Conservation (phyloP, 176 grass and related monocot species). For the barley (Hordeum vulgare) region DNA sequence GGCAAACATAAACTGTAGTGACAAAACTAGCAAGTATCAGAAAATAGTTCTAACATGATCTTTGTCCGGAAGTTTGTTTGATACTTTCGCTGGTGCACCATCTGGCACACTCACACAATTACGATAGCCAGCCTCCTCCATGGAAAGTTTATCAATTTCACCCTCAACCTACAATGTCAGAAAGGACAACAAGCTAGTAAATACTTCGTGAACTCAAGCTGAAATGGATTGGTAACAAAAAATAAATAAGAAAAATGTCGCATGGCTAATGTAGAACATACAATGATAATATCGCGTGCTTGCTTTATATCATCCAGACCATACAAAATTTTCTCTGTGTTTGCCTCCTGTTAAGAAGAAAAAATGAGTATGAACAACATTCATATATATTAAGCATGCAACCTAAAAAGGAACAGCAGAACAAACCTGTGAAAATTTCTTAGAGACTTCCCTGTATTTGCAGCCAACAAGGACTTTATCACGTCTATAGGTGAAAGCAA, state of each 20-base stretch:
- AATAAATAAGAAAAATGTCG: not conserved
- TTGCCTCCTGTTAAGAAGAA: slow-evolving; percentile 46
- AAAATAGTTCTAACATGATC: slow-evolving; percentile 46
- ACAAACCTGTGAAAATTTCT: slow-evolving; percentile 84
- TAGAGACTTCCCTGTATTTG: slow-evolving; percentile 71
- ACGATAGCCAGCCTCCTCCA: slow-evolving; percentile 85
- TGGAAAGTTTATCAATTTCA: slow-evolving; percentile 98
- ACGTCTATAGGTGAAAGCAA: slow-evolving; percentile 80
- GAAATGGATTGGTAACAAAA: not conserved
- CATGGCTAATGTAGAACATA: slow-evolving; percentile 37
- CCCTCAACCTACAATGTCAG: slow-evolving; percentile 61
- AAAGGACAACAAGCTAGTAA: slow-evolving; percentile 7
- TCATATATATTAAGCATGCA: slow-evolving; percentile 12
- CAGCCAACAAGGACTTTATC: slow-evolving; percentile 68
- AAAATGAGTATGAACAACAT: slow-evolving; percentile 8
- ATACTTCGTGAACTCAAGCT: not conserved
- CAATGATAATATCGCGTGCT: slow-evolving; percentile 80
- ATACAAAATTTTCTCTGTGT: slow-evolving; percentile 88
- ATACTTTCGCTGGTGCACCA: slow-evolving; percentile 52
- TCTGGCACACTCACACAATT: slow-evolving; percentile 94
- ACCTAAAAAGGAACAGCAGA: slow-evolving; percentile 1
- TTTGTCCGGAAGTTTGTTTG: slow-evolving; percentile 40
- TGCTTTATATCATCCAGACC: slow-evolving; percentile 87
- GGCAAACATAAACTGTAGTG: not conserved
- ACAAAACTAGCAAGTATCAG: slow-evolving; percentile 4